Evolutionary conservation across 2,329 filamentous ascomycete species (phyloP).

Genomic region (Pyricularia sp.): DNA sequence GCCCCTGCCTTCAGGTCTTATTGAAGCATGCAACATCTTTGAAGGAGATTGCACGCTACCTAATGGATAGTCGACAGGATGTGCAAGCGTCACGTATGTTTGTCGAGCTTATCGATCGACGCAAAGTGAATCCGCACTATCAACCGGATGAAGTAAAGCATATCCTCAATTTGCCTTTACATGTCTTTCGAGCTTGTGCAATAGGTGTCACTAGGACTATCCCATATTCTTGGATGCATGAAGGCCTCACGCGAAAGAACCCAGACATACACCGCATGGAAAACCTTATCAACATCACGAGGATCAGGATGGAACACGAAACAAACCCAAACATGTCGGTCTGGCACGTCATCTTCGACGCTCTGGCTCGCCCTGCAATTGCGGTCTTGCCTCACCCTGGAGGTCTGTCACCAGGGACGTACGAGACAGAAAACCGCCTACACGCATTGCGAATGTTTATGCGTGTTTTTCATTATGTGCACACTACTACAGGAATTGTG

Average conservation of each 20-base stretch:
- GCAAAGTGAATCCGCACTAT: not conserved
- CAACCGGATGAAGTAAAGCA: not conserved
- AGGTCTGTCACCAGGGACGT: not conserved
- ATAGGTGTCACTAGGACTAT: not conserved
- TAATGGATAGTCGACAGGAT: constrained; percentile 32
- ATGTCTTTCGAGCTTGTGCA: not conserved
- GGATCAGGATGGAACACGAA: not conserved
- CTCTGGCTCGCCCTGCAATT: constrained; percentile 25
- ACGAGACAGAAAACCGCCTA: constrained; percentile 14
- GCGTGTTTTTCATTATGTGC: constrained; percentile 14
- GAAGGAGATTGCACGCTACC: constrained; percentile 36
- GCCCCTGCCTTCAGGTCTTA: constrained; percentile 43
- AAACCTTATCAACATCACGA: not conserved
- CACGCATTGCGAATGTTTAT: constrained; percentile 23
- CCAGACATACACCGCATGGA: not conserved
- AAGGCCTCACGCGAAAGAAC: not conserved
- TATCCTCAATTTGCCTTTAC: not conserved
- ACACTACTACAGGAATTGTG: constrained; percentile 9
- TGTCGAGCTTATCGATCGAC: constrained; percentile 10
- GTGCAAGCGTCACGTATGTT: constrained; percentile 8
- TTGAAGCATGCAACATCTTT: constrained; percentile 41
- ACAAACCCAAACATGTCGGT: not conserved
- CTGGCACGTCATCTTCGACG: constrained; percentile 32
- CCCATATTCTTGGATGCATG: not conserved
- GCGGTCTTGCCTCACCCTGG: constrained; percentile 15